Base-by-base conservation (phyloP, 768 basidiomycete genomes). In the Podaxis sp. region DNA sequence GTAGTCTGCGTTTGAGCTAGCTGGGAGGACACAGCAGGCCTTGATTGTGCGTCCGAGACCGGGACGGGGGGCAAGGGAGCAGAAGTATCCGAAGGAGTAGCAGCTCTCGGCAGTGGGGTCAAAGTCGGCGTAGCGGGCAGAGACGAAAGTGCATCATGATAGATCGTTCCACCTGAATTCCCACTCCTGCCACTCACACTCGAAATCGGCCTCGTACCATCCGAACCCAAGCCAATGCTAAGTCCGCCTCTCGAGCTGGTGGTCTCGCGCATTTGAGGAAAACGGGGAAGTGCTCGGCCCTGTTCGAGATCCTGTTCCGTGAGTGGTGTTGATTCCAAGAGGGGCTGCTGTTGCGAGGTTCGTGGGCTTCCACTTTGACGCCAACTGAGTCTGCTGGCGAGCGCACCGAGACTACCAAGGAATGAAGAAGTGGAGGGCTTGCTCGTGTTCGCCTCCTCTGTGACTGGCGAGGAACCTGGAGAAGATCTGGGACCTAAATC, bases 111-210 rank as follows among this genome's bases (percentile, higher is more conserved):
- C 8, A 78, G 77, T 52, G 81, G 79, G 1, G 77, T 65, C 49
- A 79, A 60, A 1, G 75, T 67, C 5, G 79, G 79, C 7, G 78
- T 79, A 46, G 71, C 72, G 22, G 84, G 80, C 15, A 76, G 40
- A 2, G 84, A 83, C 0, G 86, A 87, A 3, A 72, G 61, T 0
- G 89, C 88, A 67, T 90, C 88, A 64, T 85, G 85, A 66, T 85
- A 90, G 2, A 87, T 66, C 0, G 87, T 88, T 33, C 75, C 79
- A 3, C 82, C 87, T 1, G 83, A 84, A 13, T 76, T 76, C 19
- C 75, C 78, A 59, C 87, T 89, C 62, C 73, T 76, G 13, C 75
- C 78, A 58, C 88, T 90, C 41, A 83, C 74, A 52, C 76, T 76
- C 0, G 90, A 90, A 33, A 82, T 70, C 0, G 89, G 89, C 3